Conservation (phyloP, 2,329 filamentous ascomycete genomes). For the Cryphonectria japonica region DNA sequence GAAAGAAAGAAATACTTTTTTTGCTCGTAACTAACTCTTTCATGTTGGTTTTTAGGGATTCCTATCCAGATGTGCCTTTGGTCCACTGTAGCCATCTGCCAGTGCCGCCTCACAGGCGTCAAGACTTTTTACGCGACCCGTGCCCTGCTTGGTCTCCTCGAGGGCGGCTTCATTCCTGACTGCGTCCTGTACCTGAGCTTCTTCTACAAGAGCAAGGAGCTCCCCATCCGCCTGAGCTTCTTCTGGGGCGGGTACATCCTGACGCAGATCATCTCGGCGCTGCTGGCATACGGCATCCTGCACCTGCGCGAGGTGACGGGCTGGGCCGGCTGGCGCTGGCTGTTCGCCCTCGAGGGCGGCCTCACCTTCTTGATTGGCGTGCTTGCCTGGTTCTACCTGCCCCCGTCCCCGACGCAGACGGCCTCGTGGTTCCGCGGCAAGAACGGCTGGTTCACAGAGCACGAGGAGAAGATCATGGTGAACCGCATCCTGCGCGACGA, state of each 20-base stretch:
- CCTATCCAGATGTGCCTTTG: constrained; percentile 49
- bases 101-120: constrained; percentile 48
- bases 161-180: constrained; percentile 48
- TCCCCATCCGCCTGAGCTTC: constrained; percentile 65
- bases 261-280: constrained; percentile 54
- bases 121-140: constrained; percentile 47
- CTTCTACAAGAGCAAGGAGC: constrained; percentile 69
- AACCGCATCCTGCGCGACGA: constrained; percentile 52
- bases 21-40: neutral
- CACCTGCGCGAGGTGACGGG: constrained; percentile 53
- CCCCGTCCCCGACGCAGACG: constrained; percentile 62
- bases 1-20: too few species aligned
- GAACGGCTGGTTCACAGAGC: constrained; percentile 60
- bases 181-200: constrained; percentile 68
- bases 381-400: constrained; percentile 53
- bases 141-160: constrained; percentile 47
- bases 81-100: constrained; percentile 42
- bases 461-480: constrained; percentile 66
- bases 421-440: constrained; percentile 58
- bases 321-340: constrained; percentile 51
- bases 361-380: constrained; percentile 38
- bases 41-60: constrained; percentile 35
- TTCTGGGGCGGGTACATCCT: constrained; percentile 67
- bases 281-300: constrained; percentile 58
- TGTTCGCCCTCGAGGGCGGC: constrained; percentile 31